phyloP scores from a whole-genome alignment of 208 protist genomes.

The Acanthamoeba healyi region DNA sequence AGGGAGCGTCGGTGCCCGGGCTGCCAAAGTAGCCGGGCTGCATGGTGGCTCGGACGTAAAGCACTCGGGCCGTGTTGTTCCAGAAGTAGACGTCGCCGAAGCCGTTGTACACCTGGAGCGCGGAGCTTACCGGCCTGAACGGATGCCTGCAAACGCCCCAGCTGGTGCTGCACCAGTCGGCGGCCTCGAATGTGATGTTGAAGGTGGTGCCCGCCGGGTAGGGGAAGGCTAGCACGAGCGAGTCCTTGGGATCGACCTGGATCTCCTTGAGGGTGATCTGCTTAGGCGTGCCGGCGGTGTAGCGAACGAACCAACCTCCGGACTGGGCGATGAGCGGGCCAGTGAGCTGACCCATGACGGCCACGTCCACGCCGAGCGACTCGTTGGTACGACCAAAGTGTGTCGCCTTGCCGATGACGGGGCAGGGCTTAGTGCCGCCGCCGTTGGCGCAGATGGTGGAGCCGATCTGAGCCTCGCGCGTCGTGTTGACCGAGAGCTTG shows the following conservation, averaged over 20 bases:
- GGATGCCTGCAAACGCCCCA: neutral
- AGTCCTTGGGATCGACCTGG: constrained; percentile 16
- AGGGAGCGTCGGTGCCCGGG: neutral
- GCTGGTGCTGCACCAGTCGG: constrained; percentile 3
- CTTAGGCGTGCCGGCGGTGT: constrained; percentile 42
- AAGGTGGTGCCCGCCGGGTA: constrained; percentile 6
- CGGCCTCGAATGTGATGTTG: neutral
- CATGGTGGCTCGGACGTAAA: constrained; percentile 39
- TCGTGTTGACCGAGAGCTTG: neutral
- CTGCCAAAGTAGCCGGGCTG: neutral
- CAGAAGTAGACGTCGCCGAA: constrained; percentile 50
- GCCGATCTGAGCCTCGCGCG: neutral
- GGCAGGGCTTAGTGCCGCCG: neutral
- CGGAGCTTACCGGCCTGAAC: constrained; percentile 7
- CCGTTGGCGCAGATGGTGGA: neutral
- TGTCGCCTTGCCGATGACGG: neutral
- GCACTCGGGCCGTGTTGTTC: neutral
- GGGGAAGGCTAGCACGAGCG: neutral
- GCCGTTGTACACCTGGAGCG: neutral
- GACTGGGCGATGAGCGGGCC: neutral
- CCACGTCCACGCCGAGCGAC: neutral
- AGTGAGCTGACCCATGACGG: neutral
- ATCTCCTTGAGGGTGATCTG: neutral
- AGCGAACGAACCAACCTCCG: constrained; percentile 9
- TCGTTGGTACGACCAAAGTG: constrained; percentile 29